Base-by-base conservation (phyloP, 2,329 filamentous ascomycete species). In the Fusarium drepaniforme region DNA sequence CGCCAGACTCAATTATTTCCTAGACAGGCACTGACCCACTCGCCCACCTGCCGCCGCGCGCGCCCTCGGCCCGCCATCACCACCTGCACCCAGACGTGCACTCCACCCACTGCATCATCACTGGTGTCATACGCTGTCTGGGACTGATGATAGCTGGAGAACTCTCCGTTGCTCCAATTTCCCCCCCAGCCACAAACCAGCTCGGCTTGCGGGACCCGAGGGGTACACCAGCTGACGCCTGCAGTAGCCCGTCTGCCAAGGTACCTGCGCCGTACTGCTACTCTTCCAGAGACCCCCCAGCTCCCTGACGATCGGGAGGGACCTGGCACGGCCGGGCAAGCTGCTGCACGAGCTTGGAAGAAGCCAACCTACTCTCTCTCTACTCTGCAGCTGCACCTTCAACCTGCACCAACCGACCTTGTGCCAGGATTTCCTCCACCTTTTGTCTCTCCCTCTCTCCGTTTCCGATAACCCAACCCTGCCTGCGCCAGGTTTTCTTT, bases 371-470 rank as follows among this genome's bases (percentile, higher is more conserved):
- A 71, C 69, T 49, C 23, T 49, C 21, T 46, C 58, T 57, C 35
- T 69, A 49, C 57, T 44, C 21, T 44, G 63, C 46, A 23, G 23
- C 53, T 65, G 62, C 51, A 56, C 62, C 46, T 37, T 58, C 38
- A 25, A 28, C 70, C 72, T 64, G 71, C 46, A 73, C 71, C 66
- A 73, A 65, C 57, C 25, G 59, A 74, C 59, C 65, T 60, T 68
- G 62, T 75, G 72, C 72, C 72, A 75, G 69, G 73, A 63, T 75
- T 75, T 71, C 70, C 61, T 75, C 73, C 70, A 75, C 68, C 40
- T 61, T 67, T 71, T 64, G 44, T 64, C 63, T 59, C 51, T 66
- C 63, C 64, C 65, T 58, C 56, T 58, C 56, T 11, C 33, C 33
- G 35, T 70, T 58, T 72, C 56, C 57, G 56, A 67, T 63, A 66